phyloP scores from a whole-genome alignment of 1,284 basidiomycete genomes.

The Naganishia sp. region DNA sequence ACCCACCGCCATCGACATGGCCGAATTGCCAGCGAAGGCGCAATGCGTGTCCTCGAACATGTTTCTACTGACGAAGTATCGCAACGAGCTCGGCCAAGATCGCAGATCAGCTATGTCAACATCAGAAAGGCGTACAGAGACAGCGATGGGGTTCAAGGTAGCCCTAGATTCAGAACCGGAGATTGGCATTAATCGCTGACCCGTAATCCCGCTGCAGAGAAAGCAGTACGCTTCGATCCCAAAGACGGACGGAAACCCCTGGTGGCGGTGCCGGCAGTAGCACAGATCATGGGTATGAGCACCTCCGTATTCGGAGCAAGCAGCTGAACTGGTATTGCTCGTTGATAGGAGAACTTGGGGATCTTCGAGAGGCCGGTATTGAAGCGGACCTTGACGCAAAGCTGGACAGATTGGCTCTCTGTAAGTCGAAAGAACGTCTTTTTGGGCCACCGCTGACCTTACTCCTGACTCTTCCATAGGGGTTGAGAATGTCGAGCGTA shows the following conservation, averaged over 20 bases:
- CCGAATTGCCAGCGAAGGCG: constrained; percentile 27
- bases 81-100: neutral
- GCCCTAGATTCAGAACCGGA: neutral
- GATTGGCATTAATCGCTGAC: too few relatives aligned
- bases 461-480: constrained; percentile 30
- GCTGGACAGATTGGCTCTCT: constrained; percentile 46
- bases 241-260: constrained; percentile 28
- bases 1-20: constrained; percentile 23
- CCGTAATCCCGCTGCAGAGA: neutral
- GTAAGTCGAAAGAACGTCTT: constrained; percentile 16
- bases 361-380: constrained; percentile 34
- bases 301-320: too few relatives aligned
- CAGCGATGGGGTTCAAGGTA: neutral
- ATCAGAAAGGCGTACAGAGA: too few relatives aligned
- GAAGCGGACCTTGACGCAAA: constrained; percentile 41
- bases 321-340: neutral
- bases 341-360: constrained; percentile 27
- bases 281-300: constrained; percentile 3
- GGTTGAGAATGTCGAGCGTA: constrained; percentile 50
- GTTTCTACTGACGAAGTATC: neutral
- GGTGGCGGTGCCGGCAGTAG: neutral
- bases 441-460: constrained; percentile 8
- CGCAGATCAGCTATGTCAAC: constrained; percentile 4
- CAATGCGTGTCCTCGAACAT: constrained; percentile 2
- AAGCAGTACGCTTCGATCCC: constrained; percentile 4